Evolutionary conservation across 305 asterid genomes (phyloP).

Genomic region (Ilex paraguariensis): DNA sequence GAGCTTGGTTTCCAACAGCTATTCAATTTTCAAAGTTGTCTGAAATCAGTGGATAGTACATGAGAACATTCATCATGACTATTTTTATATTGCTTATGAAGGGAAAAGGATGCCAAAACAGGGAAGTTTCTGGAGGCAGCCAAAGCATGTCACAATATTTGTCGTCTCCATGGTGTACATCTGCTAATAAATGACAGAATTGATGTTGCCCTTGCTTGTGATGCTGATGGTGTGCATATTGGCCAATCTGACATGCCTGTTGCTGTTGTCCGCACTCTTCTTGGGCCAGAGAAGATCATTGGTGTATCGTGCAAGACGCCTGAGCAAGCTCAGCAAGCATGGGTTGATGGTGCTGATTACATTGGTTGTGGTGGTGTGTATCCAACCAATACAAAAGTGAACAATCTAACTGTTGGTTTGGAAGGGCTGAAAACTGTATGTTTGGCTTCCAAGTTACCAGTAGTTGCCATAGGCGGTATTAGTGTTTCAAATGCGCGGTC

Average conservation of each 20-base stretch:
- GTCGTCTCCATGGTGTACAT: slow-evolving; percentile 59
- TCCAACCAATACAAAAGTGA: slow-evolving; percentile 85
- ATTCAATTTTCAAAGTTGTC: too few relatives aligned
- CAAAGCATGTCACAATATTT: slow-evolving; percentile 53
- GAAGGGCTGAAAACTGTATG: slow-evolving; percentile 73
- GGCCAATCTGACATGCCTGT: slow-evolving; percentile 97
- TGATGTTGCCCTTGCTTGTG: slow-evolving; percentile 85
- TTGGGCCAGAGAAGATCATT: slow-evolving; percentile 83
- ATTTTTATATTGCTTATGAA: slow-evolving; percentile 11
- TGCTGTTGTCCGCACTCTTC: slow-evolving; percentile 52
- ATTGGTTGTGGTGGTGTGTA: slow-evolving; percentile 90
- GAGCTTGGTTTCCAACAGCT: too few relatives aligned
- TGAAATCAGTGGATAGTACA: too few relatives aligned
- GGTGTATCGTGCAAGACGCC: slow-evolving; percentile 95
- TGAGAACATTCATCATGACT: background rate
- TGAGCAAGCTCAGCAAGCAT: slow-evolving; percentile 72
- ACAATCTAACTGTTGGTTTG: slow-evolving; percentile 64
- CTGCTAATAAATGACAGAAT: slow-evolving; percentile 82
- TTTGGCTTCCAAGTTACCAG: slow-evolving; percentile 70
- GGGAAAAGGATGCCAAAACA: slow-evolving; percentile 86
- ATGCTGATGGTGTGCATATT: slow-evolving; percentile 88
- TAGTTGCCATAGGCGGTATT: slow-evolving; percentile 92
- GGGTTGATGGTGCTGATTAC: slow-evolving; percentile 89
- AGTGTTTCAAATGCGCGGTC: slow-evolving; percentile 50
- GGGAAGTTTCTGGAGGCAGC: slow-evolving; percentile 77